Evolutionary conservation across 2,329 filamentous ascomycete species (phyloP), one percentile per base, ranked within the genome.

Genomic region (Paecilomyces fulvus): DNA sequence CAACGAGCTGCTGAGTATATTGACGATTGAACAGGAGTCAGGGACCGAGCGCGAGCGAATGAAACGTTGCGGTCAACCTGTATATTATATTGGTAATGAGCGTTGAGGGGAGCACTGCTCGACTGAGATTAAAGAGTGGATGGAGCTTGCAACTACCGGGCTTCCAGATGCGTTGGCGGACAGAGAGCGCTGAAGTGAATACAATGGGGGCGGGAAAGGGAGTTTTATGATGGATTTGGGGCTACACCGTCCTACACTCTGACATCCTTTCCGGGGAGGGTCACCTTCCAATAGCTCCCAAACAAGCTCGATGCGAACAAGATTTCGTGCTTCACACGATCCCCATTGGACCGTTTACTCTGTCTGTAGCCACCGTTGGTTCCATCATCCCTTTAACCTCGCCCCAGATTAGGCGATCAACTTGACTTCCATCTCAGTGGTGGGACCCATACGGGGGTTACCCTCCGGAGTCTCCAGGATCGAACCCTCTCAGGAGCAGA

Each of bases 1-100:
- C 33, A 25, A 53, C 3, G 33, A 37, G 31, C 30, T 12, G 55
- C 30, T 20, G 17, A 53, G 23, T 30, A 8, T 20, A 11, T 33
- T 49, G 55, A 37, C 52, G 30, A 25, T 14, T 52, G 28, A 30
- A 55, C 37, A 49, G 56, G 37, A 55, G 53, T 49, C 48, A 21
- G 48, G 57, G 56, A 52, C 55, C 55, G 57, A 52, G 53, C 54
- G 57, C 57, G 52, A 59, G 56, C 17, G 57, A 59, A 52, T 59
- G 57, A 54, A 43, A 54, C 54, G 55, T 57, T 37, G 49, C 57
- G 53, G 51, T 55, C 50, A 25, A 28, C 43, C 21, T 20, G 49
- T 51, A 23, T 23, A n/a, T n/a, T n/a, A n/a, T n/a, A n/a, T n/a
- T 49, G 48, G 48, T 28, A 58, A 59, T 12, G 54, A 57, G 51